A percentile compares a stretch with the other conserved stretches of the same genome.
These are phyloP conservation scores for Pythium phragmitis DNA, from an alignment of 352 stramenopile species.

Conservation along the genomic window DNA sequence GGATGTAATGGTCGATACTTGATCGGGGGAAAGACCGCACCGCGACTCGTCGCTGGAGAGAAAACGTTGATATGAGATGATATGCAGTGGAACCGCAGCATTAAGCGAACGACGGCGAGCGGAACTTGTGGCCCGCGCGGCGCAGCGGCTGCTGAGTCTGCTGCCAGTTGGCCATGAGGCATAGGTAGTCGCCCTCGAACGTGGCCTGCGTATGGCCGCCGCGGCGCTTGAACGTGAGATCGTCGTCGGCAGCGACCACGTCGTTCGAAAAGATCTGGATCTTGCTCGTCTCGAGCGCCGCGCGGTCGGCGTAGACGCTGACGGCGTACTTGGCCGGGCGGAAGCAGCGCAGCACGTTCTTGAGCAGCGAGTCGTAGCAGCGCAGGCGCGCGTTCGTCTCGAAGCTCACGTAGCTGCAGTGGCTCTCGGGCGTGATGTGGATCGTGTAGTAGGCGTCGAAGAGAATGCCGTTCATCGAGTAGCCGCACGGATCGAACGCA, in stretches of 20 bases:
- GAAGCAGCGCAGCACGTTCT: conserved; percentile 98
- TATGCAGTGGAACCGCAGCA: not conserved
- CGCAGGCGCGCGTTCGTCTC: conserved; percentile 95
- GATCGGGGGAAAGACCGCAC: not conserved
- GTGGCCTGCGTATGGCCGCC: conserved; percentile 82
- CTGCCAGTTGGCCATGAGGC: conserved; percentile 79
- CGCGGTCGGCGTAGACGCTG: conserved; percentile 95
- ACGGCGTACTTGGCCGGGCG: conserved; percentile 96
- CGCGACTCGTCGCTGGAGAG: conserved; percentile 2
- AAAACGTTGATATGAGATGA: not conserved
- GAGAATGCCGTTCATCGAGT: conserved; percentile 99
- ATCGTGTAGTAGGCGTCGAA: conserved; percentile 99
- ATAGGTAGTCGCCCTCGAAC: conserved; percentile 85
- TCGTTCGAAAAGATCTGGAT: conserved; percentile 76
- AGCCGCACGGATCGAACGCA: conserved; percentile 98
- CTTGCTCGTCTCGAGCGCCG: conserved; percentile 65
- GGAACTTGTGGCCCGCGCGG: conserved; percentile 60
- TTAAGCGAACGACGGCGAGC: conserved; percentile 78
- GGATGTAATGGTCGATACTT: not conserved
- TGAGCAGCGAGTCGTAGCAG: conserved; percentile 91
- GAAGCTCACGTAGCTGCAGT: conserved; percentile 97
- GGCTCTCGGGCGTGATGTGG: conserved; percentile 97
- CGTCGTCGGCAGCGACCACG: conserved; percentile 67
- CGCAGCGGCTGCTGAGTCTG: conserved; percentile 45
- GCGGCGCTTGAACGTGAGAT: conserved; percentile 79